phyloP scores from a whole-genome alignment of 1,284 basidiomycete genomes.

The Irpex lacteus region DNA sequence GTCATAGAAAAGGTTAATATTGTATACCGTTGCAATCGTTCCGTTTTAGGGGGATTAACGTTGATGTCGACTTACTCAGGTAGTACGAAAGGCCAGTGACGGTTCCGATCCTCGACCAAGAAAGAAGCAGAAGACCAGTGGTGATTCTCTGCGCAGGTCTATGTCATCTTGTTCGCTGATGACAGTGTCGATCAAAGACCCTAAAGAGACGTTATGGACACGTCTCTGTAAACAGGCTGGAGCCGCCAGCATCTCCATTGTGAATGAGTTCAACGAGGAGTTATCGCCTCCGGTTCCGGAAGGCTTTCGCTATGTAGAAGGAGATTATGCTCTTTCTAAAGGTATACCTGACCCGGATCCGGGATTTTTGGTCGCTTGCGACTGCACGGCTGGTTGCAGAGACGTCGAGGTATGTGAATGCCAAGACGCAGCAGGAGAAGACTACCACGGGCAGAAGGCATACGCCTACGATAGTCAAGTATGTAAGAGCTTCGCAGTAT shows the following conservation, averaged over 20 bases:
- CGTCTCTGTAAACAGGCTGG: not conserved
- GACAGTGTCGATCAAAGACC: not conserved
- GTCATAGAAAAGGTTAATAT: too few species aligned
- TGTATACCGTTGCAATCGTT: too few species aligned
- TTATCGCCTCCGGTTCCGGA: not conserved
- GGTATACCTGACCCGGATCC: constrained; percentile 2
- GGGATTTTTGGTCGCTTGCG: constrained; percentile 28
- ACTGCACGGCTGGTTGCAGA: constrained; percentile 28
- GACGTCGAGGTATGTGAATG: constrained; percentile 30
- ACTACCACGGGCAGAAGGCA: constrained; percentile 17
- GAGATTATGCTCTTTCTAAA: not conserved
- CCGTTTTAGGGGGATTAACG: too few species aligned
- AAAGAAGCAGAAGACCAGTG: not conserved
- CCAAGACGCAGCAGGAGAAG: constrained; percentile 27
- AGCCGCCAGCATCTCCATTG: not conserved
- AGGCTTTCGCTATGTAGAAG: not conserved
- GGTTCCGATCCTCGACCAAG: not conserved
- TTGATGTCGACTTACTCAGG: not conserved
- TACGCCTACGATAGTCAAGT: constrained; percentile 43
- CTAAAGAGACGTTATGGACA: not conserved
- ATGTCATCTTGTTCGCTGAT: not conserved
- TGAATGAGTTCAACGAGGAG: not conserved
- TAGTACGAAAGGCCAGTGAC: not conserved
- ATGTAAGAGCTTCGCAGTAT: not conserved
- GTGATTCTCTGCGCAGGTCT: not conserved